Percentiles rank a stretch among this genome's conserved stretches.
Evolutionary conservation across 2,329 filamentous ascomycete species (phyloP).

Genomic region (Beauveria sp.): DNA sequence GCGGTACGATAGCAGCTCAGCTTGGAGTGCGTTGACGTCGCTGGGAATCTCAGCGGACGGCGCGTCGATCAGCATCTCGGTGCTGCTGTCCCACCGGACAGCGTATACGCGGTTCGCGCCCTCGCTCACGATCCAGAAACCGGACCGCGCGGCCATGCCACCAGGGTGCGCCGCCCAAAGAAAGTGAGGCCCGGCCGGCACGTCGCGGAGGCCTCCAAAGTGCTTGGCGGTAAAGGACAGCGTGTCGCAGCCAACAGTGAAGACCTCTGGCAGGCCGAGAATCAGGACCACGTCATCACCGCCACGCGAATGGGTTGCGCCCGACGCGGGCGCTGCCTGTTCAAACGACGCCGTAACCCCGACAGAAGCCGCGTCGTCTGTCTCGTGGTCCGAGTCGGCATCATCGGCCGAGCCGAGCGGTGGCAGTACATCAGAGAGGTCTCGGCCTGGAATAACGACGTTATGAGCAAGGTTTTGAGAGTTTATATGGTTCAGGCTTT

Average conservation of each 20-base stretch:
- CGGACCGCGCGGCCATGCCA: constrained; percentile 42
- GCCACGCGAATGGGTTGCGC: background rate
- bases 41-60: constrained; percentile 37
- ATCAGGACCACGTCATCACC: constrained; percentile 45
- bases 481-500: background rate
- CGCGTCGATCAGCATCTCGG: constrained; percentile 46
- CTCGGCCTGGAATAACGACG: background rate
- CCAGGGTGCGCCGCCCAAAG: constrained; percentile 48
- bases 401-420: background rate
- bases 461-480: too few species aligned
- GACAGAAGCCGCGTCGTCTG: background rate
- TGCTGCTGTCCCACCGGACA: constrained; percentile 48
- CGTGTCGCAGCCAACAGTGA: constrained; percentile 47
- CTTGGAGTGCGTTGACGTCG: constrained; percentile 30
- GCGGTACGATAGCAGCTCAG: constrained; percentile 38
- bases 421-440: background rate
- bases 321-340: background rate
- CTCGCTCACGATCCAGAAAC: constrained; percentile 47
- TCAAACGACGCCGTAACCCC: too few species aligned
- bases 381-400: background rate
- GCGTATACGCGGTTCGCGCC: constrained; percentile 31
- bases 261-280: constrained; percentile 41
- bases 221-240: constrained; percentile 38
- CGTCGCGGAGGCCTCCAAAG: constrained; percentile 46
- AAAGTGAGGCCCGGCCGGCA: constrained; percentile 51